These are phyloP conservation scores for Colletotrichum musicola DNA, from an alignment of 2,329 filamentous ascomycete species.

Conservation along the genomic window DNA sequence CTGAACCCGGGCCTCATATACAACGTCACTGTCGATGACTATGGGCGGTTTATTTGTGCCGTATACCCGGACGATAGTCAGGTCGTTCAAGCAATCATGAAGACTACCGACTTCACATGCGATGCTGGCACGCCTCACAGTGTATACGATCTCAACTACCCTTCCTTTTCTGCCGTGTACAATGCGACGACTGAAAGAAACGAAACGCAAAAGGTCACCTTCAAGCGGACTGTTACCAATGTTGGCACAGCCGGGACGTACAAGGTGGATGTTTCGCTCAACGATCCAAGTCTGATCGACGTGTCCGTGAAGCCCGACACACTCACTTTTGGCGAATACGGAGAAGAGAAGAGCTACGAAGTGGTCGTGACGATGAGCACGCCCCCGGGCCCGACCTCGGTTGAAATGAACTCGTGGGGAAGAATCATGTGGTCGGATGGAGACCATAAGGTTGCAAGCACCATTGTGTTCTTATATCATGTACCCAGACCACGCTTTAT, in stretches of 20 bases:
- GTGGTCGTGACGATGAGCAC: neutral
- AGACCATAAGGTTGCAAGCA: constrained; percentile 28
- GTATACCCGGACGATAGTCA: constrained; percentile 36
- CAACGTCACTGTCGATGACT: constrained; percentile 41
- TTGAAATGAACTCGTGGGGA: neutral
- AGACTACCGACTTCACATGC: constrained; percentile 23
- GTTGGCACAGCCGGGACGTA: constrained; percentile 22
- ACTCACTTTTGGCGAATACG: neutral
- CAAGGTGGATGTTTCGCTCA: constrained; percentile 18
- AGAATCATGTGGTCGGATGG: constrained; percentile 34
- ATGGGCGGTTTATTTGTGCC: constrained; percentile 43
- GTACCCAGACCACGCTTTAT: no score
- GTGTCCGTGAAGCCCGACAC: constrained; percentile 6
- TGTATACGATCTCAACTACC: constrained; percentile 38
- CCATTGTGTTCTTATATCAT: constrained; percentile 10
- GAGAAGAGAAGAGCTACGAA: neutral
- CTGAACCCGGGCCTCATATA: constrained; percentile 42
- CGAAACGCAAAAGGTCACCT: constrained; percentile 22
- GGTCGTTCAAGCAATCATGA: constrained; percentile 25
- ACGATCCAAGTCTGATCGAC: neutral
- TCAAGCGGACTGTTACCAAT: constrained; percentile 33
- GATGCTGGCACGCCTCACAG: constrained; percentile 14
- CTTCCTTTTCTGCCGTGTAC: constrained; percentile 30
- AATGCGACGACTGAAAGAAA: neutral
- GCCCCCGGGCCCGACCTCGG: neutral